Percentiles rank a stretch among this genome's conserved stretches.
Conservation (phyloP, 805 yeast species). For the Saccharomycodes ludwigii region DNA sequence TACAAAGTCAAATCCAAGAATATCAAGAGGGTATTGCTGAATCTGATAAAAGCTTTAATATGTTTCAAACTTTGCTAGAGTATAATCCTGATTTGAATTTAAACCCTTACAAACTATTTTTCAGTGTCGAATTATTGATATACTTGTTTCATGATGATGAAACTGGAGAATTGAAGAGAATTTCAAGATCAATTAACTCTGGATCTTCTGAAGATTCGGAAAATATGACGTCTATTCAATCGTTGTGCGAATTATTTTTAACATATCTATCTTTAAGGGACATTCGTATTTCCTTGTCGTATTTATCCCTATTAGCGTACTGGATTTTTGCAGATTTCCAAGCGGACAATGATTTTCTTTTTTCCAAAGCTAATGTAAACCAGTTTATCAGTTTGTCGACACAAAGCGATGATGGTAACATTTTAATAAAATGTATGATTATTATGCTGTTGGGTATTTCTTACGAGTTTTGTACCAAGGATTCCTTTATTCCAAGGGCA, state of each 20-base stretch:
- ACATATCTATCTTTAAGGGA: slow-evolving; percentile 52
- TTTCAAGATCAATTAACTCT: slow-evolving; percentile 35
- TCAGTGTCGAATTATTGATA: slow-evolving; percentile 55
- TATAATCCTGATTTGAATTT: slow-evolving; percentile 60
- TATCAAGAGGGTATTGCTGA: slow-evolving; percentile 24
- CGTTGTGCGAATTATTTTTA: slow-evolving; percentile 62
- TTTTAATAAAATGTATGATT: slow-evolving; percentile 60
- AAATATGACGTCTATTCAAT: slow-evolving; percentile 66
- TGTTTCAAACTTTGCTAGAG: slow-evolving; percentile 60
- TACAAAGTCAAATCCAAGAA: slow-evolving; percentile 49
- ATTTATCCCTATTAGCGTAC: slow-evolving; percentile 55
- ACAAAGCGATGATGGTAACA: slow-evolving; percentile 37
- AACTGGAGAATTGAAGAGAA: slow-evolving; percentile 33
- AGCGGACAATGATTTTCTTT: slow-evolving; percentile 65
- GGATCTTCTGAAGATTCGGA: slow-evolving; percentile 31
- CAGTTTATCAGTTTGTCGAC: slow-evolving; percentile 57
- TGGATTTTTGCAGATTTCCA: slow-evolving; percentile 71
- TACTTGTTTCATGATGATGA: slow-evolving; percentile 37
- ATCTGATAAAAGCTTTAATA: slow-evolving; percentile 31
- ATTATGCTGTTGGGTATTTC: slow-evolving; percentile 60
- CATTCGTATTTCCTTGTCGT: slow-evolving; percentile 67
- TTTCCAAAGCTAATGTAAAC: slow-evolving; percentile 52
- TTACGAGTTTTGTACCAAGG: slow-evolving; percentile 67
- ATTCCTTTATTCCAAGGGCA: slow-evolving; percentile 41
- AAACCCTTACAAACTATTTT: slow-evolving; percentile 85